phyloP scores from a whole-genome alignment of 768 basidiomycete genomes.

The Podaxis mareebaensis region DNA sequence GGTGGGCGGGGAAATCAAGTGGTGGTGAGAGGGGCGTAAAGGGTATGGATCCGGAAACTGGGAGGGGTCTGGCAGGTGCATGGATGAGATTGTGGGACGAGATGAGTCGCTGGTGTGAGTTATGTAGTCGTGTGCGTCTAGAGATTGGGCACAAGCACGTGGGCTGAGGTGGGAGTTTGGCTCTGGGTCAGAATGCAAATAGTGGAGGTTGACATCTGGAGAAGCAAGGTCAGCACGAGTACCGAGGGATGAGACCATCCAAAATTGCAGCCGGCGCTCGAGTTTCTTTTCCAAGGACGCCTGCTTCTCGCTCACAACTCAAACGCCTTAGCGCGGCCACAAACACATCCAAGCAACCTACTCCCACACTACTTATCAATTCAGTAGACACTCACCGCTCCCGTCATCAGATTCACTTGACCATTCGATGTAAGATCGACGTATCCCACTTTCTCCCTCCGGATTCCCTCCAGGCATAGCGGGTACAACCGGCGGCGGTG shows the following conservation, averaged over 20 bases:
- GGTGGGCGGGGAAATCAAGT: slow-evolving; percentile 44
- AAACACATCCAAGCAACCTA: slow-evolving; percentile 8
- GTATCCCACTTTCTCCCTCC: not conserved
- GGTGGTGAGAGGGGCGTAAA: slow-evolving; percentile 51
- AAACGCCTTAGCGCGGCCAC: not conserved
- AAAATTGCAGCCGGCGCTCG: not conserved
- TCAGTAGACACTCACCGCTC: not conserved
- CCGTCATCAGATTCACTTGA: slow-evolving; percentile 14
- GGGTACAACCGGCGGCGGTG: not conserved
- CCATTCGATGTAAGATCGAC: slow-evolving; percentile 9
- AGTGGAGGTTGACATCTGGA: slow-evolving; percentile 5
- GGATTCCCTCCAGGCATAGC: not conserved
- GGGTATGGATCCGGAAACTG: slow-evolving; percentile 77
- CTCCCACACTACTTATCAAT: not conserved
- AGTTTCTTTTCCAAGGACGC: not conserved
- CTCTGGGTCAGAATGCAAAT: slow-evolving; percentile 11
- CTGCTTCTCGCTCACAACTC: not conserved
- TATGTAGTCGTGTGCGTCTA: slow-evolving; percentile 6
- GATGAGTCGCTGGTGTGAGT: slow-evolving; percentile 17
- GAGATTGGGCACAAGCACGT: slow-evolving; percentile 13
- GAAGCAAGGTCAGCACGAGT: slow-evolving; percentile 2
- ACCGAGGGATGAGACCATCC: not conserved
- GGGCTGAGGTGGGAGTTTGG: slow-evolving; percentile 9
- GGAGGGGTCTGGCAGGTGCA: slow-evolving; percentile 59
- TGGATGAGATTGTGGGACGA: slow-evolving; percentile 41